A percentile compares a stretch with the other conserved stretches of the same genome.
Conservation (phyloP, 116 monocot genomes). For the Papilionanthe hybrid region DNA sequence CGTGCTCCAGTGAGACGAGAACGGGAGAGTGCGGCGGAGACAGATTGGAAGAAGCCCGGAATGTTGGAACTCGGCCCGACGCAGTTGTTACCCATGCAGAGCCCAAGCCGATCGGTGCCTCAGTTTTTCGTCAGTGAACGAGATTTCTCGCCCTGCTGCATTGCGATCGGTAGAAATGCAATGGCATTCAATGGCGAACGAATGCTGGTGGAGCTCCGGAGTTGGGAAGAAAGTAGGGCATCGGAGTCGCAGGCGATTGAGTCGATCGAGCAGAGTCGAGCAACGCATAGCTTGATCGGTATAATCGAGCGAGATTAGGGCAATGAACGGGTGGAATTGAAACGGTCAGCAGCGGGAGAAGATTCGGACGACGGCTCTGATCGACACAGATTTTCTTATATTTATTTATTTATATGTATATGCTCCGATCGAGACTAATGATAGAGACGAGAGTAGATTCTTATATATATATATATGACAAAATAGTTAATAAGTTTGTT, state of each 20-base stretch:
- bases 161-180: background rate
- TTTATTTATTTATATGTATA: no score
- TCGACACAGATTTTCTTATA: background rate
- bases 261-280: background rate
- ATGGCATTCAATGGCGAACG: background rate
- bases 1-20: background rate
- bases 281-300: background rate
- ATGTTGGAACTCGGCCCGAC: slow-evolving; percentile 1
- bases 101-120: slow-evolving; percentile 2
- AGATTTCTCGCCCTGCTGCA: background rate
- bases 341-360: background rate
- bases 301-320: background rate
- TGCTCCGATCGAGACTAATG: background rate
- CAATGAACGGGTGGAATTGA: background rate
- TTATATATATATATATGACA: background rate
- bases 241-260: background rate
- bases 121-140: background rate
- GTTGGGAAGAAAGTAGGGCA: no score
- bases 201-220: no score
- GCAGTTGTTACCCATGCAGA: slow-evolving; percentile 10
- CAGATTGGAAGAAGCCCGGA: slow-evolving; percentile 5
- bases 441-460: background rate
- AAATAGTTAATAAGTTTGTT: no score
- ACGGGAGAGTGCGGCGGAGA: slow-evolving; percentile 1
- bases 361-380: background rate